Conservation (phyloP, 2,329 filamentous ascomycete species). For the Macrophomina pseudophaseolina region DNA sequence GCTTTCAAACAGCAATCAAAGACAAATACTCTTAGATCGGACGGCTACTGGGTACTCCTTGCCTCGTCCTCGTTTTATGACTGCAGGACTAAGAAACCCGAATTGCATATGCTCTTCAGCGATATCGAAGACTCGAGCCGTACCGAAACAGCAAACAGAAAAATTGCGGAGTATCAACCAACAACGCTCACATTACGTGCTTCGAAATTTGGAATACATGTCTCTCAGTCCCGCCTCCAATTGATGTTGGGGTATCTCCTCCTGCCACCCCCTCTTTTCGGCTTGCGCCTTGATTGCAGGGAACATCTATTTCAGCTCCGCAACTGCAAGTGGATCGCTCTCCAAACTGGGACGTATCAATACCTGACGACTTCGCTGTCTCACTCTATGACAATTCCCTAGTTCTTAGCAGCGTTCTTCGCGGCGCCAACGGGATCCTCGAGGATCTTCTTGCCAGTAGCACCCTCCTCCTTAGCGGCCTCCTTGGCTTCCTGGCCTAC, state of each 20-base stretch:
- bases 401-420: slow-evolving; percentile 31
- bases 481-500: slow-evolving; percentile 49
- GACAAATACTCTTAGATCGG: no score
- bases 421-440: slow-evolving; percentile 39
- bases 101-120: background rate
- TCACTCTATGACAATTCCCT: background rate
- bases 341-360: background rate
- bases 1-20: no score
- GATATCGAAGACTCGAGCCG: background rate
- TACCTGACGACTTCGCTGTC: background rate
- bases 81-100: no score
- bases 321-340: background rate
- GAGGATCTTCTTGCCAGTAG: slow-evolving; percentile 42
- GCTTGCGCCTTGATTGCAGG: background rate
- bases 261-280: slow-evolving; percentile 1
- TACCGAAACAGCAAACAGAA: background rate
- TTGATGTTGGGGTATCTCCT: slow-evolving; percentile 6
- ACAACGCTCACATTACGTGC: background rate
- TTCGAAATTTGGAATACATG: background rate
- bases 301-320: slow-evolving; percentile 3
- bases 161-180: background rate
- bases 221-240: background rate
- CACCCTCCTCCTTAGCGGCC: slow-evolving; percentile 45
- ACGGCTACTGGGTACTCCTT: no score
- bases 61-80: no score